These are phyloP conservation scores for Fomitopsis betulina DNA, from an alignment of 1,284 basidiomycete species.

Conservation along the genomic window DNA sequence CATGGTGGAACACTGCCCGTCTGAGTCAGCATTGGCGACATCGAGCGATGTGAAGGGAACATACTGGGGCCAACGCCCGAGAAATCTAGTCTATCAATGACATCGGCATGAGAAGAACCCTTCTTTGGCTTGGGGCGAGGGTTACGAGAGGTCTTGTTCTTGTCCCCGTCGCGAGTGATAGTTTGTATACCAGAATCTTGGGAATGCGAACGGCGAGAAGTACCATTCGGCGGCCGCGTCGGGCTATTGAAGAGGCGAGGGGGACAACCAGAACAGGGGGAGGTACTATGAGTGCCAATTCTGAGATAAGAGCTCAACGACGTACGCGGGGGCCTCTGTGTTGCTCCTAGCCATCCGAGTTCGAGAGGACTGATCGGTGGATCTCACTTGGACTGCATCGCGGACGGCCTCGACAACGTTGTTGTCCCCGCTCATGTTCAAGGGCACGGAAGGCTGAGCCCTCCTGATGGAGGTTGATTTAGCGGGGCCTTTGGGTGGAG, in stretches of 20 bases:
- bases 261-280: slow-evolving; percentile 22
- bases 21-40: slow-evolving; percentile 11
- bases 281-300: slow-evolving; percentile 5
- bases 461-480: slow-evolving; percentile 24
- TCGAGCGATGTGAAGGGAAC: slow-evolving; percentile 24
- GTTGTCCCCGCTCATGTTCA: slow-evolving; percentile 23
- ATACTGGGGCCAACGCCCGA: slow-evolving; percentile 71
- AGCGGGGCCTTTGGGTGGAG: slow-evolving; percentile 33
- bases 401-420: slow-evolving; percentile 57
- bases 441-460: slow-evolving; percentile 16
- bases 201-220: slow-evolving; percentile 61
- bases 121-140: slow-evolving; percentile 47
- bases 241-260: slow-evolving; percentile 11
- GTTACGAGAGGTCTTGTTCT: slow-evolving; percentile 35
- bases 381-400: slow-evolving; percentile 51
- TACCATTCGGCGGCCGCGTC: slow-evolving; percentile 28
- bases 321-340: slow-evolving; percentile 37
- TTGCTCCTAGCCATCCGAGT: slow-evolving; percentile 42
- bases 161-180: slow-evolving; percentile 40
- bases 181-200: slow-evolving; percentile 53
- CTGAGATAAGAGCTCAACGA: slow-evolving; percentile 11
- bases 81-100: slow-evolving; percentile 62
- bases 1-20: slow-evolving; percentile 76
- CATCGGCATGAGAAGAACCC: slow-evolving; percentile 64
- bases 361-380: slow-evolving; percentile 34